These are phyloP conservation scores for Neoscytalidium dimidiatum DNA, from an alignment of 2,329 filamentous ascomycete species.

Conservation along the genomic window DNA sequence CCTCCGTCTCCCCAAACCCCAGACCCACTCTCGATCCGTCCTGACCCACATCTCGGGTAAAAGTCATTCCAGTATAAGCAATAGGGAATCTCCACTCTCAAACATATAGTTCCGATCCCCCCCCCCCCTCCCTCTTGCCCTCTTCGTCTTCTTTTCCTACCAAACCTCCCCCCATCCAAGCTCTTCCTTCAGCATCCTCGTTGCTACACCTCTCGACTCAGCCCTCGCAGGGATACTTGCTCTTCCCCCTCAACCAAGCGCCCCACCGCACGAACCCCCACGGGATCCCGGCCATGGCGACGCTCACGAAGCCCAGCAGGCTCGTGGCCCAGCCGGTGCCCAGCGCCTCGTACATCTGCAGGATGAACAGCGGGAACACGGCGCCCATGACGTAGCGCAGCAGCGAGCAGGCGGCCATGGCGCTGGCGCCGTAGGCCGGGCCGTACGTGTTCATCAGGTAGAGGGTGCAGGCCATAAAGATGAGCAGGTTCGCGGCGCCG, in stretches of 20 bases:
- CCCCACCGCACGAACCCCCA: slow-evolving; percentile 26
- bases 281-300: slow-evolving; percentile 40
- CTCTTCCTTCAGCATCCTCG: no score
- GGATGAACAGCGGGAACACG: slow-evolving; percentile 62
- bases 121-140: no score
- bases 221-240: slow-evolving; percentile 14
- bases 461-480: slow-evolving; percentile 37
- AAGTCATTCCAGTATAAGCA: not conserved
- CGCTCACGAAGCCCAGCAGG: slow-evolving; percentile 41
- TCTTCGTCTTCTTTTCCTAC: not conserved
- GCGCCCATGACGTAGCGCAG: slow-evolving; percentile 58
- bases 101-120: no score
- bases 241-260: not conserved
- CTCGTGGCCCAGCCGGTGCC: slow-evolving; percentile 43
- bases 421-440: slow-evolving; percentile 58
- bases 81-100: not conserved
- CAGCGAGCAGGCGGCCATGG: slow-evolving; percentile 61
- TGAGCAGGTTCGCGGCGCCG: slow-evolving; percentile 29
- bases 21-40: not conserved
- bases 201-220: no score
- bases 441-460: slow-evolving; percentile 61
- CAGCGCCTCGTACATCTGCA: slow-evolving; percentile 47
- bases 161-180: not conserved
- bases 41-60: slow-evolving; percentile 1
- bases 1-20: no score